Base-by-base conservation (phyloP, 164 flowering plant genomes). In the Dillenia suffruticosa region DNA sequence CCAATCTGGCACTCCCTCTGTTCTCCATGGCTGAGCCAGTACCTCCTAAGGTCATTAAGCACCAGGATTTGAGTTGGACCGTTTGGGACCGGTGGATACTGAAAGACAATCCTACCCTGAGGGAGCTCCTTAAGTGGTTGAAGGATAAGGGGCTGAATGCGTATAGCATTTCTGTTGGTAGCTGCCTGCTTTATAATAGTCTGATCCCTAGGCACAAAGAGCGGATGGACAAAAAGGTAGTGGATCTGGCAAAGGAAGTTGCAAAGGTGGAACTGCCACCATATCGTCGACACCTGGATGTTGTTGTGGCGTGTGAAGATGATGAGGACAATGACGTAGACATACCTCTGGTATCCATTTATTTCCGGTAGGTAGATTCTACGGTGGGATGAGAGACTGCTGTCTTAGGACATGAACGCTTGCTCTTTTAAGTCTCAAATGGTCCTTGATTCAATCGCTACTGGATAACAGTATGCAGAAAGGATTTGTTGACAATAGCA, bases 1-100 rank as follows among this genome's bases (percentile, higher is more conserved):
- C 90, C 9, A 90, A 90, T 77, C 72, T 90, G 43, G 94, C 92
- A 13, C 80, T 90, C 51, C 97, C 97, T 14, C 67, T 90, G 9
- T 90, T 90, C 72, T 82, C 97, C 13, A 88, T 88, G 73, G 92
- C 95, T 2, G 92, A 88, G 76, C 97, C 97, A 6, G 92, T 88
- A 3, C 97, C 95, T 1, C 96, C 97, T 0, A 87, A 88, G 75
- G 87, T 85, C 44, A 76, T 87, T 54, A 88, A 88, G 81, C 91
- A 88, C 67, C 75, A 61, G 47, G 88, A 84, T 61, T 76, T 82
- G 92, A 80, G 80, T 56, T 90, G 97, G 97, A 90, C 97, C 3
- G 85, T 88, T 1, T 90, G 97, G 97, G 97, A 90, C 70, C 72
- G 97, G 49, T 90, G 97, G 97, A 70, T 82, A 26, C 24, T 90